phyloP scores from a whole-genome alignment of 805 yeast species.

The Pichia sporocuriosa region DNA sequence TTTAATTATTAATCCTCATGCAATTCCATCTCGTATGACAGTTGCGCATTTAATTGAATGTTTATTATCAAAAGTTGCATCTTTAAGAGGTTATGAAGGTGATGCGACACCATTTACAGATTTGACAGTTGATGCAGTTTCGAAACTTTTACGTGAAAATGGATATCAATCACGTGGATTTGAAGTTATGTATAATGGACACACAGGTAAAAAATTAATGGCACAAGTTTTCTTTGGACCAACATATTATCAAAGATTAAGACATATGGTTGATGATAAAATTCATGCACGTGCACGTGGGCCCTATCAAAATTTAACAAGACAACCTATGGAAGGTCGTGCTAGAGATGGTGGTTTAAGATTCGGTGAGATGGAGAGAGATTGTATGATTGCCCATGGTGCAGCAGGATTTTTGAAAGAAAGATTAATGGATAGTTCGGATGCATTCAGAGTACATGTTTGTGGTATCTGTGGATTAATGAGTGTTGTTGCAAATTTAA shows the following conservation, averaged over 20 bases:
- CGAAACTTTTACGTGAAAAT: constrained; percentile 84
- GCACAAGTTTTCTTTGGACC: constrained; percentile 99
- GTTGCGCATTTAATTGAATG: constrained; percentile 99
- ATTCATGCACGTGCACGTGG: constrained; percentile 99
- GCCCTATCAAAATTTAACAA: constrained; percentile 93
- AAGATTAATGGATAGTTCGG: constrained; percentile 97
- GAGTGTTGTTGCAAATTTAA: constrained; percentile 95
- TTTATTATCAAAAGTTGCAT: constrained; percentile 88
- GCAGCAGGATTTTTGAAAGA: constrained; percentile 98
- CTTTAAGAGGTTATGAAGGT: constrained; percentile 94
- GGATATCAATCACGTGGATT: constrained; percentile 98
- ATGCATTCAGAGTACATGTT: constrained; percentile 95
- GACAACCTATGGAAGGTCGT: constrained; percentile 99
- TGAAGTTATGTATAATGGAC: constrained; percentile 98
- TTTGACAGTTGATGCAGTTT: constrained; percentile 95
- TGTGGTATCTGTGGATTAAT: constrained; percentile 98
- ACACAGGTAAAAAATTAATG: constrained; percentile 95
- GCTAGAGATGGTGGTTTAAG: constrained; percentile 99
- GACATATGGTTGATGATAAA: constrained; percentile 99
- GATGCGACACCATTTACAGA: constrained; percentile 99
- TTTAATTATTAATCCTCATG: constrained; percentile 96
- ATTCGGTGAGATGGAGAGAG: constrained; percentile 99
- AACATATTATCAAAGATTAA: constrained; percentile 94
- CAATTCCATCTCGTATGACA: constrained; percentile 99
- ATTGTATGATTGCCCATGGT: constrained; percentile 99